phyloP scores from a whole-genome alignment of 345 rosid genomes.

The Eucalyptus albens region DNA sequence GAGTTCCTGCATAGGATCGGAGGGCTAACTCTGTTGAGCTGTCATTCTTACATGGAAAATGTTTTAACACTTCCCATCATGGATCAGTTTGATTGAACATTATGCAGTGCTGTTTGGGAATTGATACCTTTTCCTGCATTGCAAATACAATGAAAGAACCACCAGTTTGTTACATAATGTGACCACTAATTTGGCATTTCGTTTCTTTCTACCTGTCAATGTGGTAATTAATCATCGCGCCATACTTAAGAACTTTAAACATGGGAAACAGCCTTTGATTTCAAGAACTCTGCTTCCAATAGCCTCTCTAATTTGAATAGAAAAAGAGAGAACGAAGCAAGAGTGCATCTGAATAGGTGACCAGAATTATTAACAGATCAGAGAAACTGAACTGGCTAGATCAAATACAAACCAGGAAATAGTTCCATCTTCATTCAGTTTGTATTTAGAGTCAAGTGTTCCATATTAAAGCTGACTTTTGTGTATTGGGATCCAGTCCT shows the following conservation, averaged over 20 bases:
- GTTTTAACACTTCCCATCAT: not conserved
- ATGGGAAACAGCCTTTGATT: not conserved
- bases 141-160: not conserved
- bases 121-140: not conserved
- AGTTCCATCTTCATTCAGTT: not conserved
- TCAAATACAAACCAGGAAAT: not conserved
- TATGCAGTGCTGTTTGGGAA: not conserved
- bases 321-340: not conserved
- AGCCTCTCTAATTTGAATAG: not conserved
- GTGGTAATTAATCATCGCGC: not conserved
- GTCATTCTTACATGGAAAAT: not conserved
- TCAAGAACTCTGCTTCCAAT: not conserved
- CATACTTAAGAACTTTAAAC: not conserved
- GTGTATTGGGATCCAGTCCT: not conserved
- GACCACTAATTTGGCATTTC: not conserved
- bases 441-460: not conserved
- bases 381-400: not conserved
- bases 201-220: not conserved
- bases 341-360: not conserved
- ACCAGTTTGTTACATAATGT: not conserved
- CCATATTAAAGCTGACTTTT: not conserved
- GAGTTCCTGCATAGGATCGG: not conserved
- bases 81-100: not conserved
- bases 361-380: not conserved
- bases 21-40: not conserved